phyloP scores from a whole-genome alignment of 768 basidiomycete genomes.

The Dioszegia hungarica region DNA sequence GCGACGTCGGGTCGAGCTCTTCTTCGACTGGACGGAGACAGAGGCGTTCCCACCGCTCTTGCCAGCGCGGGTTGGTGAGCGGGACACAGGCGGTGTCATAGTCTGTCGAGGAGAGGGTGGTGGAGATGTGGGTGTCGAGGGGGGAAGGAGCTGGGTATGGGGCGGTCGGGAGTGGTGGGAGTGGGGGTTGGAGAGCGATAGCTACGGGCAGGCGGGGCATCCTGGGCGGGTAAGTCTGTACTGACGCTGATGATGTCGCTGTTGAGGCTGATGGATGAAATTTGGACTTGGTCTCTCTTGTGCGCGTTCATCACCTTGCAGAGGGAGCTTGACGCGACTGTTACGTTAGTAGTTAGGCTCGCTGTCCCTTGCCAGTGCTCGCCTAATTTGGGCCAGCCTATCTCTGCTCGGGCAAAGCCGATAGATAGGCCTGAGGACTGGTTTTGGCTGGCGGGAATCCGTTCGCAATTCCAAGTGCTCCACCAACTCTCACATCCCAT shows the following conservation, averaged over 20 bases:
- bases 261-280: neutral
- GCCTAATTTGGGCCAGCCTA: no score
- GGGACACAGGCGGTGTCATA: constrained; percentile 75
- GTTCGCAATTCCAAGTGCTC: no score
- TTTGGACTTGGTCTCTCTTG: neutral
- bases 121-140: constrained; percentile 23
- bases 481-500: no score
- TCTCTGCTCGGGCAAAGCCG: no score
- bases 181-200: constrained; percentile 23
- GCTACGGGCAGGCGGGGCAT: constrained; percentile 38
- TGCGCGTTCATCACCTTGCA: no score
- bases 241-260: neutral
- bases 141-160: constrained; percentile 34
- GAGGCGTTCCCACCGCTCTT: constrained; percentile 78
- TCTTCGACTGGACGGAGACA: constrained; percentile 57
- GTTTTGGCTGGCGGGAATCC: no score
- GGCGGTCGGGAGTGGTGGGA: constrained; percentile 29
- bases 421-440: no score
- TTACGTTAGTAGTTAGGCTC: no score
- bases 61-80: constrained; percentile 86
- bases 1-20: constrained; percentile 21
- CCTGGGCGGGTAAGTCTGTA: no score
- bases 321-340: no score
- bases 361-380: no score
- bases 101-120: constrained; percentile 51